Percentiles rank a stretch among this genome's conserved stretches.
These are phyloP conservation scores for Pseudopithomyces maydicus DNA, from an alignment of 2,329 filamentous ascomycete species.

Conservation along the genomic window DNA sequence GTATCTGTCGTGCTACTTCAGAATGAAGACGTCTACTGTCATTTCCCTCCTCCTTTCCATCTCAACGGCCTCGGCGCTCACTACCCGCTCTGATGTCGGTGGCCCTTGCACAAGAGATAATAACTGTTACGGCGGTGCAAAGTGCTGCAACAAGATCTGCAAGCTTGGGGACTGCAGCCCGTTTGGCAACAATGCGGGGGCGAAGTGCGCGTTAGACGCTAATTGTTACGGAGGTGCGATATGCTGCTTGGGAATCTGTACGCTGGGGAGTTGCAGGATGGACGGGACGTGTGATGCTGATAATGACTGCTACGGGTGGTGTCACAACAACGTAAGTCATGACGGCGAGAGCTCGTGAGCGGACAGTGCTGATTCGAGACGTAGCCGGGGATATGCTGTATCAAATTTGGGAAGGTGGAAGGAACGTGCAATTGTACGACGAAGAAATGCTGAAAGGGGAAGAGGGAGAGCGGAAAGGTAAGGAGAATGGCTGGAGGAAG, in stretches of 20 bases:
- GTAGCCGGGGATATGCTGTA: background rate
- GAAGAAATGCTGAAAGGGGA: background rate
- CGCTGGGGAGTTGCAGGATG: slow-evolving; percentile 9
- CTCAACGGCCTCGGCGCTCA: background rate
- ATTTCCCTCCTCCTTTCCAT: background rate
- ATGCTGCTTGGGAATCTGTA: background rate
- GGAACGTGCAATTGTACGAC: background rate
- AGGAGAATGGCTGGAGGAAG: background rate
- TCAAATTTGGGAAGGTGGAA: background rate
- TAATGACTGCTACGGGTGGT: slow-evolving; percentile 12
- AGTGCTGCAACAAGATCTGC: slow-evolving; percentile 7
- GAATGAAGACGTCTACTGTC: background rate
- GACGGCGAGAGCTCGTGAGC: background rate
- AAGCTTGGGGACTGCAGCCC: background rate
- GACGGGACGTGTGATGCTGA: slow-evolving; percentile 11
- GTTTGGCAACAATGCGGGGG: background rate
- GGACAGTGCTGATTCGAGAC: background rate
- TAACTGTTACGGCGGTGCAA: slow-evolving; percentile 6
- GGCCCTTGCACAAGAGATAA: background rate
- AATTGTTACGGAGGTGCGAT: background rate
- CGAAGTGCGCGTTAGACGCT: background rate
- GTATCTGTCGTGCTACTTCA: too few relatives aligned
- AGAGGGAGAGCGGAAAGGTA: background rate
- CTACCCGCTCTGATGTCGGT: background rate
- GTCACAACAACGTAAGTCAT: slow-evolving; percentile 6